phyloP scores from a whole-genome alignment of 306 rosid genomes.

The Fragaria ananassa region DNA sequence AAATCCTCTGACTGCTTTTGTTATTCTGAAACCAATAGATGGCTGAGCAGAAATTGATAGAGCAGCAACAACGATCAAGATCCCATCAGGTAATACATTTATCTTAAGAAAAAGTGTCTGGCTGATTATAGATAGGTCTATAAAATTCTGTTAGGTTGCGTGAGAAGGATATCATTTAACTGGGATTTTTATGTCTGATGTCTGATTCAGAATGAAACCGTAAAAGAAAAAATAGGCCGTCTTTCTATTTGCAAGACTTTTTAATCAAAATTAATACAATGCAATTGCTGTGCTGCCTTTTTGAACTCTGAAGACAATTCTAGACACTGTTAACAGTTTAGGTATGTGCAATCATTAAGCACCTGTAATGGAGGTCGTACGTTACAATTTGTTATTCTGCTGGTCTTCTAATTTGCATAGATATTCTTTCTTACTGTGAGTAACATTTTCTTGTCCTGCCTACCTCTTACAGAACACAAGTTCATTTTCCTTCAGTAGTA shows the following conservation, averaged over 20 bases:
- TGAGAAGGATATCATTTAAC: neutral
- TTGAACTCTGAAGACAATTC: neutral
- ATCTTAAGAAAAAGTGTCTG: neutral
- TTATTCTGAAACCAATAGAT: constrained; percentile 44
- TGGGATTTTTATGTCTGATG: neutral
- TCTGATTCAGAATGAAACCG: neutral
- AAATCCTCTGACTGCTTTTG: constrained; percentile 19
- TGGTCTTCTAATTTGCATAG: neutral
- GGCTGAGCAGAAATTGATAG: constrained; percentile 56
- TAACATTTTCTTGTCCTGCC: constrained; percentile 4
- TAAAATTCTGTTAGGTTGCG: neutral
- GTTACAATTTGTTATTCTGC: neutral
- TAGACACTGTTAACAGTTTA: neutral
- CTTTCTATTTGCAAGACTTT: neutral
- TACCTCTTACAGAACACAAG: constrained; percentile 35
- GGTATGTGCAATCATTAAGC: neutral
- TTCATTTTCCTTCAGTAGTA: constrained; percentile 31
- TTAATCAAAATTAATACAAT: neutral
- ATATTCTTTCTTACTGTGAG: neutral
- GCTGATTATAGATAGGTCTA: neutral
- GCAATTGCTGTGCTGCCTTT: neutral
- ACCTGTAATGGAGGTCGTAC: neutral
- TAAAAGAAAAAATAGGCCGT: neutral
- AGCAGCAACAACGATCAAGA: constrained; percentile 44
- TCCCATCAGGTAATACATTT: constrained; percentile 50